These are phyloP conservation scores for Coemansia sp. DNA, from an alignment of 192 early-diverging fungal genomes.

Conservation along the genomic window DNA sequence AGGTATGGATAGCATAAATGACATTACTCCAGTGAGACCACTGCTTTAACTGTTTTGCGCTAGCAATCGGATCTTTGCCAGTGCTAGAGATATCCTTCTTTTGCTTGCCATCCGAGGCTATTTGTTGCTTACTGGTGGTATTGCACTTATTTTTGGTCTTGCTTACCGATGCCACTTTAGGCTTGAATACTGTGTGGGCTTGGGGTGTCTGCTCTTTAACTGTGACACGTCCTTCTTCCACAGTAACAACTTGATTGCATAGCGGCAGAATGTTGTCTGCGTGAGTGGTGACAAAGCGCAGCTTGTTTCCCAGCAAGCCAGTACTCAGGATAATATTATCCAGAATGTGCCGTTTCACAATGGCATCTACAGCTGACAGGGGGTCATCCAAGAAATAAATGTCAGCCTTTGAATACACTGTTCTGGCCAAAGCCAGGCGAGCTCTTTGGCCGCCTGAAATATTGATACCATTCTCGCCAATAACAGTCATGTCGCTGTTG, in stretches of 20 bases:
- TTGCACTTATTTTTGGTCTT: not conserved
- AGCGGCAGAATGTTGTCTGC: no score
- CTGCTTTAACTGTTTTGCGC: not conserved
- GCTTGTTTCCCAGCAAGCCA: slow-evolving; percentile 55
- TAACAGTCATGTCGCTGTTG: slow-evolving; percentile 65
- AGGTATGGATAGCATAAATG: no score
- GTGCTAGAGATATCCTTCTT: not conserved
- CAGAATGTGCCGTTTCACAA: slow-evolving; percentile 63
- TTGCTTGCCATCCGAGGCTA: not conserved
- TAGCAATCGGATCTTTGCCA: not conserved
- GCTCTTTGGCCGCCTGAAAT: slow-evolving; percentile 72
- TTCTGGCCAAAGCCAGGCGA: slow-evolving; percentile 63
- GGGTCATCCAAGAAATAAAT: slow-evolving; percentile 74
- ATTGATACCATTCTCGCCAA: slow-evolving; percentile 69
- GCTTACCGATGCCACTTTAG: slow-evolving; percentile 19
- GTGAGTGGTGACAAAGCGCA: slow-evolving; percentile 50
- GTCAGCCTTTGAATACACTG: slow-evolving; percentile 66
- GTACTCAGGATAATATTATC: slow-evolving; percentile 57
- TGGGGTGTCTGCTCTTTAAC: no score
- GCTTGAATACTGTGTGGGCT: slow-evolving; percentile 13
- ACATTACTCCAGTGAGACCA: slow-evolving; percentile 53
- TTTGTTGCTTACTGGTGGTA: not conserved
- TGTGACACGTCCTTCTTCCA: no score
- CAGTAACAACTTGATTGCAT: no score
- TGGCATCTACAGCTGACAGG: slow-evolving; percentile 67